Conservation (phyloP, 257 asterid genomes). For the Jacaranda mimosifolia region DNA sequence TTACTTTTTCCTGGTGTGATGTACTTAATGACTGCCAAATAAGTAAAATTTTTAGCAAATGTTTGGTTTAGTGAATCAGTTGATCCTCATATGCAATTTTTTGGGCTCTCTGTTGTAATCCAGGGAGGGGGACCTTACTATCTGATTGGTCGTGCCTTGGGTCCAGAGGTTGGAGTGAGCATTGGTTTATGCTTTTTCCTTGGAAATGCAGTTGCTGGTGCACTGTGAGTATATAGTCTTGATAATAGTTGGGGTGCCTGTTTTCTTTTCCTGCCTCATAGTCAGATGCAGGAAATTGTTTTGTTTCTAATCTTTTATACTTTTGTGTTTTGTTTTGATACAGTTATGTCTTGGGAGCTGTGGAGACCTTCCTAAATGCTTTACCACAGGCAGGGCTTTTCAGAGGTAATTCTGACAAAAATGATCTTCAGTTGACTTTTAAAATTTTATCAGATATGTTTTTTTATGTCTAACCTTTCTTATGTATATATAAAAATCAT, state of each 20-base stretch:
- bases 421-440: slow-evolving; percentile 25
- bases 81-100: slow-evolving; percentile 29
- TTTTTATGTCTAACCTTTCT: slow-evolving; percentile 3
- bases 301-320: slow-evolving; percentile 31
- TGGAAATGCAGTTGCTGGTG: slow-evolving; percentile 98
- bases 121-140: slow-evolving; percentile 99
- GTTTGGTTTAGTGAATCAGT: slow-evolving; percentile 26
- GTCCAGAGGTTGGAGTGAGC: slow-evolving; percentile 99
- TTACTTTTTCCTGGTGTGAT: slow-evolving; percentile 27
- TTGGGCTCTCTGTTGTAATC: slow-evolving; percentile 39
- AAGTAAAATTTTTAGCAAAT: slow-evolving; percentile 14
- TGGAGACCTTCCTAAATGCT: slow-evolving; percentile 96
- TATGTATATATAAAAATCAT: neutral
- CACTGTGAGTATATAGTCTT: slow-evolving; percentile 79
- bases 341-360: slow-evolving; percentile 99
- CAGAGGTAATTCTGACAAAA: slow-evolving; percentile 63
- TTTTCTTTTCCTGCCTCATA: slow-evolving; percentile 19
- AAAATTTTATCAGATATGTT: slow-evolving; percentile 6
- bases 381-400: slow-evolving; percentile 95
- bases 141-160: slow-evolving; percentile 99
- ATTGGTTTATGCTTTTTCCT: slow-evolving; percentile 98
- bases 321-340: slow-evolving; percentile 39
- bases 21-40: slow-evolving; percentile 20
- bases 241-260: slow-evolving; percentile 9
- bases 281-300: slow-evolving; percentile 10